Evolutionary conservation across 148 eudicot genomes (phyloP).

Genomic region (Rhododendron simsii): DNA sequence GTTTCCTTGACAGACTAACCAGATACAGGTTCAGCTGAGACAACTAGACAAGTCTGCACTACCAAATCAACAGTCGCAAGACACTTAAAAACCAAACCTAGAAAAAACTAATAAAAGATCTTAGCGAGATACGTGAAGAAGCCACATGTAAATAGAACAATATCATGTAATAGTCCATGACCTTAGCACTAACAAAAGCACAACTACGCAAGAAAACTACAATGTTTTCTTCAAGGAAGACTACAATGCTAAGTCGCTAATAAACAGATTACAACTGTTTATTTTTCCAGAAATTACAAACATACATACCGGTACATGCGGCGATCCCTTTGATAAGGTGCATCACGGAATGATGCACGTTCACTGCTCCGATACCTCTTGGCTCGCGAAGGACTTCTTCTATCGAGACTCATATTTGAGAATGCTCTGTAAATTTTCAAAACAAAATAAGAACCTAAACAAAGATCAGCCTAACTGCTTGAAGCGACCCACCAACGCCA

Average conservation of each 20-base stretch:
- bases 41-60: neutral
- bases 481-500: neutral
- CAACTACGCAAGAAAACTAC: neutral
- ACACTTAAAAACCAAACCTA: neutral
- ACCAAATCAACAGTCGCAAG: neutral
- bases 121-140: neutral
- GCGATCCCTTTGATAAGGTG: slow-evolving; percentile 53
- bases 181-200: neutral
- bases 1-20: neutral
- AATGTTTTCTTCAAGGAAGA: neutral
- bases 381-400: slow-evolving; percentile 19
- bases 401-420: slow-evolving; percentile 19
- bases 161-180: neutral
- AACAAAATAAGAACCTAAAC: neutral
- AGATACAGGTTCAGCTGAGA: neutral
- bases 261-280: neutral
- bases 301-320: slow-evolving; percentile 27
- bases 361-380: slow-evolving; percentile 41
- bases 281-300: neutral
- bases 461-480: neutral
- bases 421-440: neutral
- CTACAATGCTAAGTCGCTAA: no score
- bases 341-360: slow-evolving; percentile 43
- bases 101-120: neutral
- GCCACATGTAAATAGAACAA: neutral